Conservation (phyloP, 495 filamentous ascomycete genomes). For the Penicillium paxilli region DNA sequence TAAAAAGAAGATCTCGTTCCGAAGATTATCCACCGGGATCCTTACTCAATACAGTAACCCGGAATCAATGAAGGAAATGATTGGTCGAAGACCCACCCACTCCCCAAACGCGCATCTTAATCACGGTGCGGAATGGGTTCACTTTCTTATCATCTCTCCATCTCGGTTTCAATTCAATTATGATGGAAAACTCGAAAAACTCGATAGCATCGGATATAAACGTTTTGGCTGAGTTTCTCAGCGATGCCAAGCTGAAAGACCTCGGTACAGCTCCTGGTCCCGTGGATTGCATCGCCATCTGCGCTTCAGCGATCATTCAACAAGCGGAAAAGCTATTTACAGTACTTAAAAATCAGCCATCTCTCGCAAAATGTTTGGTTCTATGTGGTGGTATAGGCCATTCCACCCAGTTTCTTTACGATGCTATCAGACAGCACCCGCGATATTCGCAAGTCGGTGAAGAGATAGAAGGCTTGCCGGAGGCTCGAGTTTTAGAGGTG, state of each 20-base stretch:
- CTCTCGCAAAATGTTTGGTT: conserved; percentile 28
- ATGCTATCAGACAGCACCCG: conserved; percentile 25
- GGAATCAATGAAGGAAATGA: too few species aligned
- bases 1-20: too few species aligned
- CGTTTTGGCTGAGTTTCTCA: neutral
- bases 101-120: too few species aligned
- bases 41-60: too few species aligned
- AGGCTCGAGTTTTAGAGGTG: conserved; percentile 30
- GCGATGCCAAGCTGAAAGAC: neutral
- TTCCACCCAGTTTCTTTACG: conserved; percentile 34
- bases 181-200: too few species aligned
- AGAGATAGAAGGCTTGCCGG: conserved; percentile 24
- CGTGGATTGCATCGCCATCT: conserved; percentile 30
- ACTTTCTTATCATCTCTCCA: too few species aligned
- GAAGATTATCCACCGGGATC: too few species aligned
- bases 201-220: neutral
- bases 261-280: neutral
- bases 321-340: conserved; percentile 19
- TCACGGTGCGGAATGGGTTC: too few species aligned
- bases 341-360: conserved; percentile 11
- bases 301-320: conserved; percentile 24
- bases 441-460: conserved; percentile 16
- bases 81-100: too few species aligned
- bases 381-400: conserved; percentile 41
- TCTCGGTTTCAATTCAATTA: too few species aligned